Evolutionary conservation across 257 asterid species (phyloP).

Genomic region (Nicotiana tomentosiformis): DNA sequence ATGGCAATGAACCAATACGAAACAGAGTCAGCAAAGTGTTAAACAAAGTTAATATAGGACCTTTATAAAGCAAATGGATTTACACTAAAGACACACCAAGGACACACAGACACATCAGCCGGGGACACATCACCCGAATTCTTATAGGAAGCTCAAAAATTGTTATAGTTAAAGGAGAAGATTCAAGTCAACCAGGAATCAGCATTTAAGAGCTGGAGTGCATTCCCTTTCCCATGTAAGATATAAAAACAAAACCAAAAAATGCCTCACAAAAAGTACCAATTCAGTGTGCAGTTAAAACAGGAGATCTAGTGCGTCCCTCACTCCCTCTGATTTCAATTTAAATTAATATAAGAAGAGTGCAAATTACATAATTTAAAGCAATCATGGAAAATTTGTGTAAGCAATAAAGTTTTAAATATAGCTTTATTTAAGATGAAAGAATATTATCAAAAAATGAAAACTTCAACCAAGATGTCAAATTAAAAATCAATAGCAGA

Average conservation of each 20-base stretch:
- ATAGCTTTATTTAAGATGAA: not conserved
- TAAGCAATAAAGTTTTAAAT: not conserved
- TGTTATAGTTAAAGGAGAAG: not conserved
- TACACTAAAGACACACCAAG: not conserved
- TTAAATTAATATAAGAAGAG: not conserved
- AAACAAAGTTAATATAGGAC: not conserved
- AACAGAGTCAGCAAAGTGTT: slow-evolving; percentile 11
- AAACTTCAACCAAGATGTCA: not conserved
- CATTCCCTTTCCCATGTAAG: not conserved
- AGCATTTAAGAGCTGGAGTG: not conserved
- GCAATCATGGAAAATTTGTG: not conserved
- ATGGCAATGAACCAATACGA: slow-evolving; percentile 8
- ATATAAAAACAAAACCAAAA: not conserved
- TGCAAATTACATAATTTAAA: not conserved
- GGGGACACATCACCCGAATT: not conserved
- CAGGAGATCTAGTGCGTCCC: not conserved
- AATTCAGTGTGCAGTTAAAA: not conserved
- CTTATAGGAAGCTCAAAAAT: not conserved
- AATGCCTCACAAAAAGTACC: not conserved
- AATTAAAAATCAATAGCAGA: not conserved
- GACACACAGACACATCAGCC: not conserved
- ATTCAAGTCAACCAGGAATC: not conserved
- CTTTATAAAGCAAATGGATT: not conserved
- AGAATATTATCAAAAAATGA: not conserved
- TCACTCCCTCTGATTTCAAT: not conserved